Conservation (phyloP, 768 basidiomycete genomes). For the Vararia minispora region DNA sequence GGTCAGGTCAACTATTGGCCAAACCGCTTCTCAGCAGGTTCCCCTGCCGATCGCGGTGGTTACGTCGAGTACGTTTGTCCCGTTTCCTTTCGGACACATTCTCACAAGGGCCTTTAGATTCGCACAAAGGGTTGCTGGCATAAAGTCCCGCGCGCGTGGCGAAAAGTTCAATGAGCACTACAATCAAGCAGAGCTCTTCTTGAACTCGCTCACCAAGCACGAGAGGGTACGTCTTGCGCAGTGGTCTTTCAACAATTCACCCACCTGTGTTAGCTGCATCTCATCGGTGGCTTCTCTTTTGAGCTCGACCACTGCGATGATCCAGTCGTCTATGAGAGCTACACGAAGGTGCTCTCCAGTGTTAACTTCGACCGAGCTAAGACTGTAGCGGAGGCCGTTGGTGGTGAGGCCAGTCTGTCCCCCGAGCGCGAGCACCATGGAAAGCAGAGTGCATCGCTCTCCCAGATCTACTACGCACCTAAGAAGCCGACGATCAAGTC, state of each 20-base stretch:
- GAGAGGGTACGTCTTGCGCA: too few relatives aligned
- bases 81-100: background rate
- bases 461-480: conserved; percentile 45
- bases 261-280: too few relatives aligned
- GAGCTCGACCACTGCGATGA: conserved; percentile 83
- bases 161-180: conserved; percentile 73
- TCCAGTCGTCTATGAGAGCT: conserved; percentile 52
- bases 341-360: conserved; percentile 57
- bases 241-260: too few relatives aligned
- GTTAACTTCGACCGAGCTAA: conserved; percentile 68
- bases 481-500: conserved; percentile 46
- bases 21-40: conserved; percentile 49
- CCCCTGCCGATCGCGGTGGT: conserved; percentile 48
- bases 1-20: conserved; percentile 72
- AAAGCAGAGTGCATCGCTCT: conserved; percentile 40
- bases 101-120: conserved; percentile 22
- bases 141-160: conserved; percentile 52
- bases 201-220: conserved; percentile 59
- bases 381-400: conserved; percentile 54
- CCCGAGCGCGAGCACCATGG: conserved; percentile 47
- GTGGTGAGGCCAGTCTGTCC: conserved; percentile 42
- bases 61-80: conserved; percentile 37
- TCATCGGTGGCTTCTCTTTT: conserved; percentile 62
- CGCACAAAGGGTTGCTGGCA: conserved; percentile 37
- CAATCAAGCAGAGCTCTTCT: conserved; percentile 70